Percentiles rank a stretch among this genome's conserved stretches.
phyloP scores from a whole-genome alignment of 164 flowering plant species.

The Nymphaea thermarum region DNA sequence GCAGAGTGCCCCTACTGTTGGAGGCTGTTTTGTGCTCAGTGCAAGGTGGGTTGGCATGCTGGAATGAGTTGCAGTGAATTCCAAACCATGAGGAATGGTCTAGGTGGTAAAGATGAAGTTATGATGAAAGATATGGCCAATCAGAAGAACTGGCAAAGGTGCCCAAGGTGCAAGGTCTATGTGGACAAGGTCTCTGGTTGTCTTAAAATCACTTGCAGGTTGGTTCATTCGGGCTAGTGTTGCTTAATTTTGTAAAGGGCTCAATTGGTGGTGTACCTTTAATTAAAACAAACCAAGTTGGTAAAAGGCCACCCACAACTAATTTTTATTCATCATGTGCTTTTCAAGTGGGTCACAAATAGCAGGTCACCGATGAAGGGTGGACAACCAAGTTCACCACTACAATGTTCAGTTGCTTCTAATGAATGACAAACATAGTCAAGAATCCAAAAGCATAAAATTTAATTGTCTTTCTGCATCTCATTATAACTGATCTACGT shows the following conservation, averaged over 20 bases:
- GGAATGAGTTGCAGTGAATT: constrained; percentile 23
- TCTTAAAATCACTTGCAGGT: constrained; percentile 9
- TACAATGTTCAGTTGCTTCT: no score
- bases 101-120: constrained; percentile 17
- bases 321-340: no score
- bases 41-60: constrained; percentile 38
- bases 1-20: constrained; percentile 11
- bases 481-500: no score
- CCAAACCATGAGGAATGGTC: constrained; percentile 16
- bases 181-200: constrained; percentile 5
- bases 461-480: no score
- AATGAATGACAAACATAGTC: no score
- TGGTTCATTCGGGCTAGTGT: constrained; percentile 6
- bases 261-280: background rate
- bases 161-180: constrained; percentile 5
- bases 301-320: no score
- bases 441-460: no score
- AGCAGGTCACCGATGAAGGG: no score
- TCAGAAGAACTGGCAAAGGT: constrained; percentile 9
- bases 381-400: no score
- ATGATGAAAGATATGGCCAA: constrained; percentile 28
- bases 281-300: no score
- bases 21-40: constrained; percentile 37
- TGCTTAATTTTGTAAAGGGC: background rate
- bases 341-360: no score